Evolutionary conservation across 2,329 filamentous ascomycete species (phyloP).

Genomic region (Phialocephala subalpina): DNA sequence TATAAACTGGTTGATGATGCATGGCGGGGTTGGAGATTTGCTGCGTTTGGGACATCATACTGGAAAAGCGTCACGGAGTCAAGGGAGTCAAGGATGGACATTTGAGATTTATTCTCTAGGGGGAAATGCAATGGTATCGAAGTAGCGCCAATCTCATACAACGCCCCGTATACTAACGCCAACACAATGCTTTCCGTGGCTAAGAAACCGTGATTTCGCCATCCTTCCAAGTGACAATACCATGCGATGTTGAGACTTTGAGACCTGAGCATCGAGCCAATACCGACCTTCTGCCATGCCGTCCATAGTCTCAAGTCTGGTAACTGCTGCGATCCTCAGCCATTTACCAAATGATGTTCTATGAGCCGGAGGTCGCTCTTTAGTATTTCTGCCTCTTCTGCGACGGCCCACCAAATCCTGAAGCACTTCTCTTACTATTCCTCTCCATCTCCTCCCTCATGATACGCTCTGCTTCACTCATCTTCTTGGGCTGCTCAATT

Average conservation of each 20-base stretch:
- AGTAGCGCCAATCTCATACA: constrained; percentile 27
- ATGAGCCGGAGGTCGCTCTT: neutral
- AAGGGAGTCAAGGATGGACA: constrained; percentile 31
- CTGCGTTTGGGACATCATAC: constrained; percentile 16
- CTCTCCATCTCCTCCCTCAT: constrained; percentile 86
- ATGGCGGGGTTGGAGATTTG: constrained; percentile 12
- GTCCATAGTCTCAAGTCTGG: no score
- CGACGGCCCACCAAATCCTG: constrained; percentile 54
- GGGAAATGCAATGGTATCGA: constrained; percentile 40
- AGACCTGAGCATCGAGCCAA: constrained; percentile 3
- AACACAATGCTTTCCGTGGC: constrained; percentile 19
- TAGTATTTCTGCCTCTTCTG: constrained; percentile 63
- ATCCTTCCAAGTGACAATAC: neutral
- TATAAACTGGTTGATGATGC: constrained; percentile 2
- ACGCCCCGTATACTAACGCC: constrained; percentile 17
- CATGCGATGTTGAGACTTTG: neutral
- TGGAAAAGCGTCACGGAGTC: constrained; percentile 35
- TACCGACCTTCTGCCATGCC: constrained; percentile 19
- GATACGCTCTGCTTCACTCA: constrained; percentile 87
- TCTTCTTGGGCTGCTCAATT: constrained; percentile 75
- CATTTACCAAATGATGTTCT: no score
- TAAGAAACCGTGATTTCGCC: neutral
- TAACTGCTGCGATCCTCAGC: no score
- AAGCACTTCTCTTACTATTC: constrained; percentile 64
- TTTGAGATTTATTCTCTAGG: constrained; percentile 28